A percentile compares a stretch with the other conserved stretches of the same genome.
These are phyloP conservation scores for Tricholoma bakamatsutake DNA, from an alignment of 768 basidiomycete genomes.

Conservation along the genomic window DNA sequence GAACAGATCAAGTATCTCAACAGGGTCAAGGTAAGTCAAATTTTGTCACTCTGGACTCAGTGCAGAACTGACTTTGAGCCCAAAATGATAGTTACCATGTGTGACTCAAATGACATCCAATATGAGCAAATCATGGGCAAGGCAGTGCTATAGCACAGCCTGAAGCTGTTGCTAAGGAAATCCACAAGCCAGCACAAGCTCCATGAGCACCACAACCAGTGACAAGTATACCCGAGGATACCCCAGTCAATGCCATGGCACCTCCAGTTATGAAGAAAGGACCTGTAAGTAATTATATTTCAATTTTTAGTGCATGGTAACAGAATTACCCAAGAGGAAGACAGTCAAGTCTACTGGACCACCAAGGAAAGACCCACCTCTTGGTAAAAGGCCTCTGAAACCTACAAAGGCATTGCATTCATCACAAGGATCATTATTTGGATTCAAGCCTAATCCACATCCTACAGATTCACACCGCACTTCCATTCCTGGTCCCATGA, in stretches of 20 bases:
- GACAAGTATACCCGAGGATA: background rate
- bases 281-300: background rate
- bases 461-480: background rate
- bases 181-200: background rate
- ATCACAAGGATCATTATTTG: background rate
- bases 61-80: background rate
- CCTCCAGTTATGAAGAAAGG: background rate
- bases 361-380: constrained; percentile 1
- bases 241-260: background rate
- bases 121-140: background rate
- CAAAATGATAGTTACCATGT: background rate
- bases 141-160: background rate
- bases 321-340: background rate
- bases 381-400: background rate
- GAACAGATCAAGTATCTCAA: background rate
- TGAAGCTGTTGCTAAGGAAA: background rate
- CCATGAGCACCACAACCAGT: background rate
- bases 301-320: background rate
- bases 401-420: background rate
- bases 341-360: background rate
- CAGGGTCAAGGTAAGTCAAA: background rate
- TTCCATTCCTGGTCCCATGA: background rate
- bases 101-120: background rate
- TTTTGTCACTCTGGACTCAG: background rate
- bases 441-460: background rate